These are phyloP conservation scores for Coffea eugenioides DNA, from an alignment of 257 asterid species.

Conservation along the genomic window DNA sequence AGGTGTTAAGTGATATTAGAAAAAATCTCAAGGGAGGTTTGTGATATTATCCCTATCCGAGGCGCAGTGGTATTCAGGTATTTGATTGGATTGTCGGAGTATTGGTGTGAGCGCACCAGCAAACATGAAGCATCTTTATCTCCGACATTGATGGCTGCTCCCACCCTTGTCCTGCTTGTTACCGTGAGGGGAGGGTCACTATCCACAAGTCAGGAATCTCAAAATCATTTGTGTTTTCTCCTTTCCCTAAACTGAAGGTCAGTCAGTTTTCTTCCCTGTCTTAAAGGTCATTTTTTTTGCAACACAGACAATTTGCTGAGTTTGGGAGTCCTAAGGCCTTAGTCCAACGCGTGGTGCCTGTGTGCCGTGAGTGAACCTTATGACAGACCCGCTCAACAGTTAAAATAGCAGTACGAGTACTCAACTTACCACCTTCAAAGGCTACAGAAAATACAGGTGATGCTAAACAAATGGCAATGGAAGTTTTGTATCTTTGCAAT, in stretches of 20 bases:
- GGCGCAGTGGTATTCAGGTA: background rate
- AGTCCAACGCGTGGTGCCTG: background rate
- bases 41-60: too few species aligned
- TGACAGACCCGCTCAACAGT: too few species aligned
- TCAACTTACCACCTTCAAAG: too few species aligned
- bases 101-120: constrained; percentile 14
- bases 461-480: too few species aligned
- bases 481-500: too few species aligned
- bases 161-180: background rate
- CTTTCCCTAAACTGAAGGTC: background rate
- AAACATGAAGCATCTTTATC: constrained; percentile 16
- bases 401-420: too few species aligned
- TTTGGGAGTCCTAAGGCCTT: background rate
- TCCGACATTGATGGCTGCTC: background rate
- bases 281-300: background rate
- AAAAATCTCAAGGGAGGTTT: too few species aligned
- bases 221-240: background rate
- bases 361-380: background rate
- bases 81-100: background rate
- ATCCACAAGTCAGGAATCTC: background rate
- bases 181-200: too few species aligned
- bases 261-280: background rate
- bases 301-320: background rate
- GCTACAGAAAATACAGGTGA: too few species aligned
- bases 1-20: too few species aligned